Conservation (phyloP, 352 stramenopile genomes). For the Thraustochytrium striatum region DNA sequence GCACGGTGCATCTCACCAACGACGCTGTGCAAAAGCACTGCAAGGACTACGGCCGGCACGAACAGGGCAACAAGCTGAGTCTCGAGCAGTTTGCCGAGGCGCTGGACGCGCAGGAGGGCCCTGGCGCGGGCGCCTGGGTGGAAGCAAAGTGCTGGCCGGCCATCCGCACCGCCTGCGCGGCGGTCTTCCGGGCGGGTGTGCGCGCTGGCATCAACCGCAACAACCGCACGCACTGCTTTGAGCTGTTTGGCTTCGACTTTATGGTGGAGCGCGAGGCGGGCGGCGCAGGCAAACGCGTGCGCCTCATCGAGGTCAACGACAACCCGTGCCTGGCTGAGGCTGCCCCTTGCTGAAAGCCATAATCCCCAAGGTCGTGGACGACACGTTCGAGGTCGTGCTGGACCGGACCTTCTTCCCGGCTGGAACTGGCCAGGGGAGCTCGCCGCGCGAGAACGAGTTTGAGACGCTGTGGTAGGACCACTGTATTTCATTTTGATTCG, state of each 20-base stretch:
- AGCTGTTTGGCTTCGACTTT: constrained; percentile 87
- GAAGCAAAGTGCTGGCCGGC: not conserved
- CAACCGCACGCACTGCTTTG: constrained; percentile 76
- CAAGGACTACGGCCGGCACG: constrained; percentile 74
- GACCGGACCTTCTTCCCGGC: not conserved
- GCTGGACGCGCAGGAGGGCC: constrained; percentile 37
- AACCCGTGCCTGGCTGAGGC: constrained; percentile 43
- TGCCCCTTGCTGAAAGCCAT: constrained; percentile 19
- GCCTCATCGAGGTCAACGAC: constrained; percentile 46
- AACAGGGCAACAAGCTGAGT: constrained; percentile 65
- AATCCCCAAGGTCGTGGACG: constrained; percentile 41
- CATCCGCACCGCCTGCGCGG: constrained; percentile 42
- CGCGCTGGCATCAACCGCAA: constrained; percentile 71
- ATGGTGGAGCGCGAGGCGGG: constrained; percentile 72
- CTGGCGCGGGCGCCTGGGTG: constrained; percentile 16
- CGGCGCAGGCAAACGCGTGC: not conserved
- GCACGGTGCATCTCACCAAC: constrained; percentile 85
- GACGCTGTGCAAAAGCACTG: constrained; percentile 86
- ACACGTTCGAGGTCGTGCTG: constrained; percentile 41
- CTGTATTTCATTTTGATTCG: too few species aligned
- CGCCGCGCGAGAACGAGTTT: not conserved
- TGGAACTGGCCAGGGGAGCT: not conserved
- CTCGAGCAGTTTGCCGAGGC: constrained; percentile 56
- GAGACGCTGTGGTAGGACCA: too few species aligned
- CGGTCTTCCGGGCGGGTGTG: constrained; percentile 67